Percentiles rank a stretch among this genome's conserved stretches.
Evolutionary conservation across 441 rosid genomes (phyloP).

Genomic region (Adansonia rubrostipa): DNA sequence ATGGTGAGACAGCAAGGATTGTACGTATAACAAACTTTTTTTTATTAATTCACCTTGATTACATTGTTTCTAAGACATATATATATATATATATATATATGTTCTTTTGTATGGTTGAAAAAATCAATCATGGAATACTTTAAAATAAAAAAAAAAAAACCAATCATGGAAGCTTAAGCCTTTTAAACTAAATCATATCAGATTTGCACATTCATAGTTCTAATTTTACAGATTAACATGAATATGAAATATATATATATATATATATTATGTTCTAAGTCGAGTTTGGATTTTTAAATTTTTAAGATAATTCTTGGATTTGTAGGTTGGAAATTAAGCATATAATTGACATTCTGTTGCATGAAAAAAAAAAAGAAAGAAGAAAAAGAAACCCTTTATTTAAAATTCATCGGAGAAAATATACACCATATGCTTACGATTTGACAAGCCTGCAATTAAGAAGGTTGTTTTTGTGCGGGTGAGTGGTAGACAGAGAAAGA

Average conservation of each 20-base stretch:
- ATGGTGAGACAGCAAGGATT: neutral
- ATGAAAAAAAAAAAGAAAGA: neutral
- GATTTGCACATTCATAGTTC: neutral
- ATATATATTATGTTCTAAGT: no score
- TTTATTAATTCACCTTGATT: neutral
- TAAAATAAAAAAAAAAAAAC: neutral
- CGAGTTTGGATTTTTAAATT: no score
- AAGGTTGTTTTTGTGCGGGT: neutral
- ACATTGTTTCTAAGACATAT: neutral
- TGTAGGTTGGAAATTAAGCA: neutral
- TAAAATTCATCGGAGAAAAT: neutral
- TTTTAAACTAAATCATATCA: no score
- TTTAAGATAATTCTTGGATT: no score
- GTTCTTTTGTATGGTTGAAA: no score
- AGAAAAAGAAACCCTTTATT: neutral
- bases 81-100: no score
- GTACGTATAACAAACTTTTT: neutral
- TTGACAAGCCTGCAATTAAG: neutral
- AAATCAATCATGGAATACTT: no score
- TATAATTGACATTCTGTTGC: neutral
- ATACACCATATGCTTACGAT: neutral
- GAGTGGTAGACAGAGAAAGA: neutral
- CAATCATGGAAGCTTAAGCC: neutral
- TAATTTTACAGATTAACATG: neutral
- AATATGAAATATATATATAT: no score